phyloP scores from a whole-genome alignment of 345 rosid species.

The Psidium guajava region DNA sequence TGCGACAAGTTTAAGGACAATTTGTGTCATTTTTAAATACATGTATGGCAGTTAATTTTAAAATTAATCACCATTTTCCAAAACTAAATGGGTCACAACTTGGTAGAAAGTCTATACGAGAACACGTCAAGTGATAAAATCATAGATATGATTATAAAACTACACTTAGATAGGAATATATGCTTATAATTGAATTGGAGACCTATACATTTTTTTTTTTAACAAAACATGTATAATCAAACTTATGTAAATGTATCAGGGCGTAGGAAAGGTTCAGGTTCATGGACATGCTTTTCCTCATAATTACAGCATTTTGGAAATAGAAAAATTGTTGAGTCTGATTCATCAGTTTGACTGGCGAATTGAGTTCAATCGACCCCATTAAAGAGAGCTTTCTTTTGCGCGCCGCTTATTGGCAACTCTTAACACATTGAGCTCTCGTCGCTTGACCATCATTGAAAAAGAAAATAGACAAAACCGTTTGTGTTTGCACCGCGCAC shows the following conservation, averaged over 20 bases:
- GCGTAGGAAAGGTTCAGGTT: neutral
- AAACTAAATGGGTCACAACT: neutral
- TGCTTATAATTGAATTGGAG: neutral
- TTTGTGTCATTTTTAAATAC: neutral
- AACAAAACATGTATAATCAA: neutral
- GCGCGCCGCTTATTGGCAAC: neutral
- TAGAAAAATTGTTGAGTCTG: neutral
- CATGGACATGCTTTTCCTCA: neutral
- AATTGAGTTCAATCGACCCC: neutral
- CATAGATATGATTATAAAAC: neutral
- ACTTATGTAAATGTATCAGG: neutral
- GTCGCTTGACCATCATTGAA: neutral
- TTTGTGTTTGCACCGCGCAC: neutral
- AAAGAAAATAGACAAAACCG: neutral
- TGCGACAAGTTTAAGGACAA: neutral
- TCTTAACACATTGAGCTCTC: neutral
- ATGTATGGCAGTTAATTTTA: neutral
- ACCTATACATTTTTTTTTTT: neutral
- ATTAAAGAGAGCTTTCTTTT: neutral
- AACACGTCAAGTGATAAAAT: neutral
- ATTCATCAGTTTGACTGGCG: neutral
- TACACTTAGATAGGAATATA: neutral
- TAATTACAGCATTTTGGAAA: neutral
- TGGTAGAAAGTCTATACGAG: neutral
- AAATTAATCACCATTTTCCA: neutral